Conservation (phyloP, 495 filamentous ascomycete species). For the Podospora tetraspora region DNA sequence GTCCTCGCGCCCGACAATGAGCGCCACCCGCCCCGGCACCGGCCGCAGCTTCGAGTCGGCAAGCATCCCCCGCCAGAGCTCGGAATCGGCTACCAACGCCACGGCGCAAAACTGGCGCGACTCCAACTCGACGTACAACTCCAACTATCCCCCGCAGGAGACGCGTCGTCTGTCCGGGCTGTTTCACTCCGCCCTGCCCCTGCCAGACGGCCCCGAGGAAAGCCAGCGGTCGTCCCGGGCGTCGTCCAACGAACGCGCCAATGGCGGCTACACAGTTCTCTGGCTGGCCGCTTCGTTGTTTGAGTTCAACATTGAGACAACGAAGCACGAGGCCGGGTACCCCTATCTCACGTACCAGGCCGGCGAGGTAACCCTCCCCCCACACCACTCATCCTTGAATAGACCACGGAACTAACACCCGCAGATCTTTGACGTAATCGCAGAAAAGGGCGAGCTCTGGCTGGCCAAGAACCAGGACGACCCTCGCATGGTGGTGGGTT, state of each 20-base stretch:
- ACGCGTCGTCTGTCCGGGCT: slow-evolving; percentile 56
- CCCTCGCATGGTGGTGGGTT: slow-evolving; percentile 67
- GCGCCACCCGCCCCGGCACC: slow-evolving; percentile 42
- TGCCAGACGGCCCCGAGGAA: slow-evolving; percentile 58
- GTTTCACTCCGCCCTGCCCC: slow-evolving; percentile 82
- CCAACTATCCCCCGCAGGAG: slow-evolving; percentile 32
- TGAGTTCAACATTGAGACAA: slow-evolving; percentile 90
- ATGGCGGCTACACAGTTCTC: slow-evolving; percentile 50
- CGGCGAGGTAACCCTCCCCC: slow-evolving; percentile 59
- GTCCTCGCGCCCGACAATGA: slow-evolving; percentile 31
- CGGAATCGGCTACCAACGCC: slow-evolving; percentile 37
- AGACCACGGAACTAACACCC: background rate
- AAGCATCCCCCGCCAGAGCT: slow-evolving; percentile 38
- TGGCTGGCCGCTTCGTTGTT: slow-evolving; percentile 93
- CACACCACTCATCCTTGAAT: background rate
- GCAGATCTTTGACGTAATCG: slow-evolving; percentile 81
- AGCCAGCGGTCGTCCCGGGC: slow-evolving; percentile 43
- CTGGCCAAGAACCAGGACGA: slow-evolving; percentile 97
- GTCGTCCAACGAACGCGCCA: slow-evolving; percentile 45
- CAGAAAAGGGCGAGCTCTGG: slow-evolving; percentile 96
- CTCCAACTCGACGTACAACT: slow-evolving; percentile 44
- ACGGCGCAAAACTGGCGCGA: slow-evolving; percentile 35
- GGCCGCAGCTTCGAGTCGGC: slow-evolving; percentile 47
- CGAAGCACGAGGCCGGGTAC: slow-evolving; percentile 88
- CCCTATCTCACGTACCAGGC: slow-evolving; percentile 93